Conservation (phyloP, 768 basidiomycete species). For the Russula sp. region DNA sequence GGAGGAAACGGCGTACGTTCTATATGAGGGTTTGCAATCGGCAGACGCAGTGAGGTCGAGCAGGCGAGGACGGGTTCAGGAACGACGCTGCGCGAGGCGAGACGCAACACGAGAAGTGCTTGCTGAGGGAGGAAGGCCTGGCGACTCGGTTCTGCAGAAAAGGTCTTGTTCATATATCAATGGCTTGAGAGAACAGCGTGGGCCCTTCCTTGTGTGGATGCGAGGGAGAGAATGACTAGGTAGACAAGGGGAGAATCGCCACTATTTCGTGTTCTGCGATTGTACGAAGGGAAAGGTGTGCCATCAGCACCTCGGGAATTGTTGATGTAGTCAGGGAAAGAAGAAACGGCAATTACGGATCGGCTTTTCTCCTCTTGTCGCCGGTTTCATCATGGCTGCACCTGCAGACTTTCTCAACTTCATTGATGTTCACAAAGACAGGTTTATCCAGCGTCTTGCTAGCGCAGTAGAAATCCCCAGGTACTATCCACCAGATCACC, state of each 20-base stretch:
- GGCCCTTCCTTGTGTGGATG: background rate
- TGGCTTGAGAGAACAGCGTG: background rate
- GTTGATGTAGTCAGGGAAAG: too few relatives aligned
- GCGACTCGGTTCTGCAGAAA: background rate
- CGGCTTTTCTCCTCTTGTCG: too few relatives aligned
- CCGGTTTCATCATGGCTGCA: conserved; percentile 36
- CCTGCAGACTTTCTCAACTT: conserved; percentile 42
- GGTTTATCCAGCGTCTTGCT: conserved; percentile 74
- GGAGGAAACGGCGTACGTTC: background rate
- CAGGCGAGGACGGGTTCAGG: background rate
- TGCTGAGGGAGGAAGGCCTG: background rate
- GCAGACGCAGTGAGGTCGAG: background rate
- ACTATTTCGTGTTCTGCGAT: too few relatives aligned
- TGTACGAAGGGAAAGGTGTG: too few relatives aligned
- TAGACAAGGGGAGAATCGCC: too few relatives aligned
- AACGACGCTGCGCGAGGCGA: background rate
- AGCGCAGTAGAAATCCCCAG: conserved; percentile 85
- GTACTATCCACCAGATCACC: conserved; percentile 35
- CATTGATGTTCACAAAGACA: conserved; percentile 66
- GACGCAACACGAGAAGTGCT: background rate
- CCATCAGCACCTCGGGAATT: too few relatives aligned
- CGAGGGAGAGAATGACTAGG: too few relatives aligned
- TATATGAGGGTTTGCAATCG: background rate
- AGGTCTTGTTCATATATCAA: too few relatives aligned
- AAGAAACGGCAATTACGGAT: too few relatives aligned